phyloP scores from a whole-genome alignment of 805 yeast species.

The Wickerhamiella domercqiae region DNA sequence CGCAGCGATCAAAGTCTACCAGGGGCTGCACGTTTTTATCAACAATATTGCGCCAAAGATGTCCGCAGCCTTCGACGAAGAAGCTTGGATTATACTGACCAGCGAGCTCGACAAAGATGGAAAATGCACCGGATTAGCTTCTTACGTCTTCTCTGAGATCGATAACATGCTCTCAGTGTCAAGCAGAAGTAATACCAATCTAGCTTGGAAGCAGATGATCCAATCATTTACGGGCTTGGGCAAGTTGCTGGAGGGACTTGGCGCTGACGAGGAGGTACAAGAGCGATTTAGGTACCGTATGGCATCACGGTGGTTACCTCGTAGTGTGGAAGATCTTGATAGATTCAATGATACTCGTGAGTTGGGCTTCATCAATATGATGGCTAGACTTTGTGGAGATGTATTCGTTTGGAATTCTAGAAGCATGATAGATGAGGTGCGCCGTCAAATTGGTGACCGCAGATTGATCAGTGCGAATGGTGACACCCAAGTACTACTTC shows the following conservation, averaged over 20 bases:
- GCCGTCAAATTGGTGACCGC: not conserved
- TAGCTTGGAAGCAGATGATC: not conserved
- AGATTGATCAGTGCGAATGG: not conserved
- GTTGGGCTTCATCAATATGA: not conserved
- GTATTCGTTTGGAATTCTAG: not conserved
- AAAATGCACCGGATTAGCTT: not conserved
- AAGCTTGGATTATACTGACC: not conserved
- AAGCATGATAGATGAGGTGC: not conserved
- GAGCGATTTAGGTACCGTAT: not conserved
- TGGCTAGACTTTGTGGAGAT: not conserved
- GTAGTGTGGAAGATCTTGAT: not conserved
- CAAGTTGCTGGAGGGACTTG: not conserved
- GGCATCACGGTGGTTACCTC: not conserved
- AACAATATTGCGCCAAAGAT: too few species aligned
- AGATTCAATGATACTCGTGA: not conserved
- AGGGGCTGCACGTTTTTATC: too few species aligned
- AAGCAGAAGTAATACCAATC: not conserved
- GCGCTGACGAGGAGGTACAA: not conserved
- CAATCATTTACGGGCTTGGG: not conserved
- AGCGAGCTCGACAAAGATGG: not conserved
- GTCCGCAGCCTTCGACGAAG: not conserved
- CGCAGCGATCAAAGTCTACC: too few species aligned
- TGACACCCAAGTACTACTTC: not conserved
- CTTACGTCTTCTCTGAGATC: not conserved
- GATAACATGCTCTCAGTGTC: not conserved